Evolutionary conservation across 306 rosid genomes (phyloP).

Genomic region (Lathyrus aphaca): DNA sequence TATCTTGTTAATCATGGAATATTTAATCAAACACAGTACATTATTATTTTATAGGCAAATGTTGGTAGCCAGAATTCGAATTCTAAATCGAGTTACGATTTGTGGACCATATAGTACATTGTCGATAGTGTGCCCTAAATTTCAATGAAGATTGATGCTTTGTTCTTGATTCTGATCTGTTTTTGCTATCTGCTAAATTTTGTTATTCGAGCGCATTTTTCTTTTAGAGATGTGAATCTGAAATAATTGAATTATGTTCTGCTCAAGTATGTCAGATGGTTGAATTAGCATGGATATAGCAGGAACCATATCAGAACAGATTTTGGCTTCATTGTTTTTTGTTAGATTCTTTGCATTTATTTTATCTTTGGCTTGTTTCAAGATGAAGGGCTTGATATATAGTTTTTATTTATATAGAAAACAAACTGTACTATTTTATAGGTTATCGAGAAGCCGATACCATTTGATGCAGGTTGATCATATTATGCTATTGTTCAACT

Average conservation of each 20-base stretch:
- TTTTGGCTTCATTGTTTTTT: slow-evolving; percentile 11
- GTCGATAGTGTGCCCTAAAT: slow-evolving; percentile 7
- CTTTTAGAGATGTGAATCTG: too few relatives aligned
- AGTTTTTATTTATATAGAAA: too few relatives aligned
- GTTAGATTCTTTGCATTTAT: not conserved
- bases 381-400: too few relatives aligned
- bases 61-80: not conserved
- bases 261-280: too few relatives aligned
- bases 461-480: slow-evolving; percentile 7
- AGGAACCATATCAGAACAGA: too few relatives aligned
- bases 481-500: not conserved
- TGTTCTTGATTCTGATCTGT: slow-evolving; percentile 31
- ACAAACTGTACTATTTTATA: too few relatives aligned
- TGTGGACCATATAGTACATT: slow-evolving; percentile 24
- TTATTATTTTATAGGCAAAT: not conserved
- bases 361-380: not conserved
- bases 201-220: too few relatives aligned
- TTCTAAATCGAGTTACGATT: not conserved
- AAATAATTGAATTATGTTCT: too few relatives aligned
- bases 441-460: not conserved
- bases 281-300: too few relatives aligned
- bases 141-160: slow-evolving; percentile 28
- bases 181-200: slow-evolving; percentile 10
- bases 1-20: slow-evolving; percentile 37
- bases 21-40: slow-evolving; percentile 34